These are phyloP conservation scores for Globisporangium paroecandrum DNA, from an alignment of 352 stramenopile species.

Conservation along the genomic window DNA sequence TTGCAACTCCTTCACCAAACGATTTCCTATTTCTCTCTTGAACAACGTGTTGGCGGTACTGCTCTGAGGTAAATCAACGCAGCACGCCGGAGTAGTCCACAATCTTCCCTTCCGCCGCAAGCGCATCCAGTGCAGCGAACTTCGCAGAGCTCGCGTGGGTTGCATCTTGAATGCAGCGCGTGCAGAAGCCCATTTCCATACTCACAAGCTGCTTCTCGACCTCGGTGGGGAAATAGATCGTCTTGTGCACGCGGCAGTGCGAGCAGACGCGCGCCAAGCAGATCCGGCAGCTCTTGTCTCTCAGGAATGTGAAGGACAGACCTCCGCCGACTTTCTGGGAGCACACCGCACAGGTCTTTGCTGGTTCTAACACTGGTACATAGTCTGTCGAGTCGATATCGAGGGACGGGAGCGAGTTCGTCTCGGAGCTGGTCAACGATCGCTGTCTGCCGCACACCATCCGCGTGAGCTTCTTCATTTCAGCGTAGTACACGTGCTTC, in stretches of 20 bases:
- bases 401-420: too few relatives aligned
- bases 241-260: constrained; percentile 22
- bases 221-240: constrained; percentile 15
- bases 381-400: too few relatives aligned
- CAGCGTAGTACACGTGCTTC: constrained; percentile 22
- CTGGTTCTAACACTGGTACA: too few relatives aligned
- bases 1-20: too few relatives aligned
- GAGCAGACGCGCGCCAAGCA: constrained; percentile 20
- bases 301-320: not conserved
- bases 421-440: too few relatives aligned
- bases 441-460: not conserved
- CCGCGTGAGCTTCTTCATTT: not conserved
- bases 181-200: constrained; percentile 24
- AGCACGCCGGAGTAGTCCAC: not conserved
- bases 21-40: too few relatives aligned
- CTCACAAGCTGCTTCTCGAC: constrained; percentile 21
- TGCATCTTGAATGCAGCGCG: constrained; percentile 20
- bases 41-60: too few relatives aligned
- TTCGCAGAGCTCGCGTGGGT: constrained; percentile 5
- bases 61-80: too few relatives aligned
- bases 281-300: constrained; percentile 1
- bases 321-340: not conserved
- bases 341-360: too few relatives aligned
- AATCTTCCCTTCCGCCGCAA: not conserved
- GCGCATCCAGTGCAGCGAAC: constrained; percentile 14